Percentiles rank a stretch among this genome's conserved stretches.
phyloP scores from a whole-genome alignment of 2,329 filamentous ascomycete genomes.

The Setomelanomma holmii region DNA sequence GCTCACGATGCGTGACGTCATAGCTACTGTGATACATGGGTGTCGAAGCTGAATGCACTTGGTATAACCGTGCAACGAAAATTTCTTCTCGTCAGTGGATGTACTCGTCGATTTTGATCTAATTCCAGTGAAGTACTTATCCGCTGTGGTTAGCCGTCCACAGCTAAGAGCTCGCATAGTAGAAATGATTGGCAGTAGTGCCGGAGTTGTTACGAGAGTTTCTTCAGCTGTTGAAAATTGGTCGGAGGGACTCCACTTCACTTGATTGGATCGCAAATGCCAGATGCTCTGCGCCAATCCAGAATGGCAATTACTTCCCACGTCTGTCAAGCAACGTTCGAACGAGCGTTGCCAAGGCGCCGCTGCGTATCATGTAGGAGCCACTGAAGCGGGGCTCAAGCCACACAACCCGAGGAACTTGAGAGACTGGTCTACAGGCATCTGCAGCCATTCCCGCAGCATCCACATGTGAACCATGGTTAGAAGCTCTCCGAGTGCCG shows the following conservation, averaged over 20 bases:
- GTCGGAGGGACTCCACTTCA: background rate
- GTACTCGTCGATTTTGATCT: no score
- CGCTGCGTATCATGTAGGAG: slow-evolving; percentile 3
- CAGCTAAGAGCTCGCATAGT: background rate
- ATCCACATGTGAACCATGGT: background rate
- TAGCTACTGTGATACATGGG: background rate
- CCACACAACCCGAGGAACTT: no score
- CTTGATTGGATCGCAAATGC: background rate
- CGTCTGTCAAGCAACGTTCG: background rate
- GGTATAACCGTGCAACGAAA: background rate
- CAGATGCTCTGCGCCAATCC: background rate
- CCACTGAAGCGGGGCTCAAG: no score
- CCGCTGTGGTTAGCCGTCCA: no score
- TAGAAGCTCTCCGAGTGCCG: background rate
- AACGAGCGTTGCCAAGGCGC: slow-evolving; percentile 4
- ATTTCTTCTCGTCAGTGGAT: background rate
- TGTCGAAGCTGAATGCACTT: background rate
- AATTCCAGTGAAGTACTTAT: no score
- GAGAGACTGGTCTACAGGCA: no score
- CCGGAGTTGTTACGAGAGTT: background rate
- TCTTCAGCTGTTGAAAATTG: background rate
- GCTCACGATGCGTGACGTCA: background rate
- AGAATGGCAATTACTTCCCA: background rate
- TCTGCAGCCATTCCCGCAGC: background rate
- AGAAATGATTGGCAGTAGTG: background rate